Percentiles rank a stretch among this genome's conserved stretches.
These are phyloP conservation scores for Pholiota molesta DNA, from an alignment of 768 basidiomycete species.

Conservation along the genomic window DNA sequence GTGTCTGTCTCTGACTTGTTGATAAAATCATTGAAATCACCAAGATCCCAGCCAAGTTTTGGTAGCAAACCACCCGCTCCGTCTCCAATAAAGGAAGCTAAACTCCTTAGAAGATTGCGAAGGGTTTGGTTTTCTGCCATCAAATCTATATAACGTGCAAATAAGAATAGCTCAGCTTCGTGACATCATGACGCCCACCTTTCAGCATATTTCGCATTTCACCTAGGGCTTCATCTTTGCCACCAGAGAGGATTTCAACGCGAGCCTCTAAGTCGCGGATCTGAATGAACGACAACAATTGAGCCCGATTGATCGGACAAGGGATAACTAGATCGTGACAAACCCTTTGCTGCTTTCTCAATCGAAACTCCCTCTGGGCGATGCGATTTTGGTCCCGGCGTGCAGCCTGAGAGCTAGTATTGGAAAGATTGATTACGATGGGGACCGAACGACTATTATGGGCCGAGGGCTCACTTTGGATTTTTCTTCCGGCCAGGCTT, in stretches of 20 bases:
- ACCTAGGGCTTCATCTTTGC: conserved; percentile 84
- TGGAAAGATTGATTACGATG: conserved; percentile 14
- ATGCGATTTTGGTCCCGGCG: conserved; percentile 89
- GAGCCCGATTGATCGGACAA: conserved; percentile 8
- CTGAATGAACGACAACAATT: conserved; percentile 38
- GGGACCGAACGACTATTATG: conserved; percentile 13
- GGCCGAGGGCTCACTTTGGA: conserved; percentile 63
- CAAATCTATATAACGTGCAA: conserved; percentile 52
- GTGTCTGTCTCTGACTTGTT: conserved; percentile 92
- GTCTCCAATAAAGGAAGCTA: conserved; percentile 85
- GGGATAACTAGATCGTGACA: conserved; percentile 19
- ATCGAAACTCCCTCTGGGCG: conserved; percentile 90
- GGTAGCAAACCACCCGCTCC: conserved; percentile 78
- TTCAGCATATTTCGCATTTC: conserved; percentile 84
- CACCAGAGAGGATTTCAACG: conserved; percentile 92
- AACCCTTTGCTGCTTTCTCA: conserved; percentile 89
- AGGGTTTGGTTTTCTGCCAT: conserved; percentile 90
- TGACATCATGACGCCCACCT: conserved; percentile 40
- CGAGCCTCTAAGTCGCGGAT: conserved; percentile 95
- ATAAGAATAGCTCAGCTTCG: conserved; percentile 8
- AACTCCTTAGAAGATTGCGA: conserved; percentile 73
- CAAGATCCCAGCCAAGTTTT: conserved; percentile 77
- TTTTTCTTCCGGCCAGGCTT: conserved; percentile 90
- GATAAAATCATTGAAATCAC: conserved; percentile 80
- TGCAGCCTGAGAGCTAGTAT: conserved; percentile 81